Conservation (phyloP, 108 stramenopile genomes). For the Bacterosira constricta region DNA sequence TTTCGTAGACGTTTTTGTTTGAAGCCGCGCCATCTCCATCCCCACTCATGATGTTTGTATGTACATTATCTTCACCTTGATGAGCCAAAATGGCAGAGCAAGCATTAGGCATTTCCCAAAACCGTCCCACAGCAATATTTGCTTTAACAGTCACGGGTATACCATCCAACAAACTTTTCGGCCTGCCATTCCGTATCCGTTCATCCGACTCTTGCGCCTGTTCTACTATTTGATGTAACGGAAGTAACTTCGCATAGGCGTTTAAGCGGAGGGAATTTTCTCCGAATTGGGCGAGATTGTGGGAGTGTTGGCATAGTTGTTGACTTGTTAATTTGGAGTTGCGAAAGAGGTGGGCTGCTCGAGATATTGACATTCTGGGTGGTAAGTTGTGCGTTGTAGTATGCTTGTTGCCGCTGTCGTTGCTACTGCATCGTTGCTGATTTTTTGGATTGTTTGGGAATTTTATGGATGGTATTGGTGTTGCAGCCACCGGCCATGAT, state of each 20-base stretch:
- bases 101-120: slow-evolving; percentile 70
- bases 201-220: slow-evolving; percentile 62
- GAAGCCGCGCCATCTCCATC: slow-evolving; percentile 21
- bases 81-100: slow-evolving; percentile 72
- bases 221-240: slow-evolving; percentile 40
- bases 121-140: slow-evolving; percentile 83
- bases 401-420: neutral
- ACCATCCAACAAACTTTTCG: slow-evolving; percentile 73
- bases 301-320: slow-evolving; percentile 33
- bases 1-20: slow-evolving; percentile 60
- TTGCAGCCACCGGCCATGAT: too few species aligned
- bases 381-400: neutral
- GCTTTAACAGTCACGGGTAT: slow-evolving; percentile 95
- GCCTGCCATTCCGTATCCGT: slow-evolving; percentile 39
- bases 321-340: slow-evolving; percentile 13
- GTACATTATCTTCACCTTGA: slow-evolving; percentile 9
- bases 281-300: slow-evolving; percentile 43
- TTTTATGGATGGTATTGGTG: too few species aligned
- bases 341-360: slow-evolving; percentile 21
- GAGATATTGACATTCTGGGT: slow-evolving; percentile 35
- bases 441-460: too few species aligned
- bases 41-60: neutral
- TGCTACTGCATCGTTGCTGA: too few species aligned
- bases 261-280: slow-evolving; percentile 46
- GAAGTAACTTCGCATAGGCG: slow-evolving; percentile 57